A percentile compares a stretch with the other conserved stretches of the same genome.
These are phyloP conservation scores for Penstemon eatonii DNA, from an alignment of 257 asterid species.

Conservation along the genomic window DNA sequence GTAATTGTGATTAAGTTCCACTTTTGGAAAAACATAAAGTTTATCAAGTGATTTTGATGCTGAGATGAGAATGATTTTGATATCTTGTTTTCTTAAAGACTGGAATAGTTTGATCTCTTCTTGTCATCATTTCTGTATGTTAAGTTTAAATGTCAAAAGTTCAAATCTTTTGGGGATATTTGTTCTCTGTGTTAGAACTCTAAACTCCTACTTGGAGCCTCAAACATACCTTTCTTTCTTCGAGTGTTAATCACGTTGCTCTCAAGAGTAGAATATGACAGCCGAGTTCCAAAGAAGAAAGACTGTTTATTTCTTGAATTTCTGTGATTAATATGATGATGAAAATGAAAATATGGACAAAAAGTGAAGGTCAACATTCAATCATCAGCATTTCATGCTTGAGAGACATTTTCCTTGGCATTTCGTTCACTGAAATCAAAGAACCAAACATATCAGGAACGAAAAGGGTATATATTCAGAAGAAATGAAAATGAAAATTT, in stretches of 20 bases:
- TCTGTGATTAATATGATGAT: no score
- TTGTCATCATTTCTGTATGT: background rate
- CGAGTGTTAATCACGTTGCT: background rate
- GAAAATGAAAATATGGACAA: no score
- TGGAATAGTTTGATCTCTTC: background rate
- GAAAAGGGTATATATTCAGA: no score
- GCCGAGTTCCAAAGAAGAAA: background rate
- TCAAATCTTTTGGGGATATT: conserved; percentile 13
- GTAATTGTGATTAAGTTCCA: conserved; percentile 1
- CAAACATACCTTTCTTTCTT: background rate
- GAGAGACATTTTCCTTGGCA: no score
- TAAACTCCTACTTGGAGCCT: background rate
- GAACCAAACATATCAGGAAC: no score
- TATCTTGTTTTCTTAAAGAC: background rate
- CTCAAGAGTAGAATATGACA: background rate
- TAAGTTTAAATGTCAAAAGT: background rate
- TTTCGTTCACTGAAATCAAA: no score
- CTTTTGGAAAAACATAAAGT: background rate
- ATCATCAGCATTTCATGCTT: no score
- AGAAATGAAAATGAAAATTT: no score
- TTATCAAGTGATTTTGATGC: background rate
- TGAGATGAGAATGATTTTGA: background rate
- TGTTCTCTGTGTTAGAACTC: background rate
- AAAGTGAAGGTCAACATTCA: no score
- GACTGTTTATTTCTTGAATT: no score